Percentiles rank a stretch among this genome's conserved stretches.
phyloP scores from a whole-genome alignment of 768 basidiomycete species.

The Serpula lacrymans region DNA sequence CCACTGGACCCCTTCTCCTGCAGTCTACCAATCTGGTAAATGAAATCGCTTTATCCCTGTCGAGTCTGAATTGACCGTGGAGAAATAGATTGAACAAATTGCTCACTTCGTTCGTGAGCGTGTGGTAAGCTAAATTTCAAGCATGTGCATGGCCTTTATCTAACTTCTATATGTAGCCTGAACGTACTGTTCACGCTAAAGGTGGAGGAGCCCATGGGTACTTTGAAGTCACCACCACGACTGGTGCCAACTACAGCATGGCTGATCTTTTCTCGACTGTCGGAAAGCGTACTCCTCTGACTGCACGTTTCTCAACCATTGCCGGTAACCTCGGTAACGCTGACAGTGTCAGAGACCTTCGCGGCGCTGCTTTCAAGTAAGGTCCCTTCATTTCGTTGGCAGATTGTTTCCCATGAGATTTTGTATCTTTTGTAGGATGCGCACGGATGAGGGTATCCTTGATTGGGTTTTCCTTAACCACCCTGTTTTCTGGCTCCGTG shows the following conservation, averaged over 20 bases:
- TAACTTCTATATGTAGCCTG: conserved; percentile 6
- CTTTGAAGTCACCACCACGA: conserved; percentile 16
- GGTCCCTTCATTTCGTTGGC: no score
- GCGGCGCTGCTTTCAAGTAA: conserved; percentile 51
- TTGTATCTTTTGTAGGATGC: conserved; percentile 19
- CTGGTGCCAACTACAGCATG: conserved; percentile 14
- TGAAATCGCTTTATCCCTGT: no score
- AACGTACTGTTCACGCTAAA: conserved; percentile 15
- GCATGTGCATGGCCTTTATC: neutral
- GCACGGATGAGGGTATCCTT: conserved; percentile 35
- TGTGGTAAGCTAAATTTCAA: conserved; percentile 8
- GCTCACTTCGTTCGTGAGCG: conserved; percentile 16
- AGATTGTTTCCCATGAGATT: no score
- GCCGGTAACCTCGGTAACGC: conserved; percentile 48
- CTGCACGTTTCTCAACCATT: conserved; percentile 51
- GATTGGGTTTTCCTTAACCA: conserved; percentile 39
- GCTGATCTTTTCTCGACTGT: conserved; percentile 12
- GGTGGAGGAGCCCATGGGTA: conserved; percentile 14
- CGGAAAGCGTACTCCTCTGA: conserved; percentile 15
- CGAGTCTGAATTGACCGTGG: no score
- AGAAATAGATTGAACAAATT: conserved; percentile 15
- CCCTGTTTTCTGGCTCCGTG: conserved; percentile 48
- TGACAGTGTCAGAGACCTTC: conserved; percentile 47
- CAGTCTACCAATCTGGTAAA: conserved; percentile 12
- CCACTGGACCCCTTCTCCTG: conserved; percentile 11